These are phyloP conservation scores for Suillus occidentalis DNA, from an alignment of 768 basidiomycete genomes.

Conservation along the genomic window DNA sequence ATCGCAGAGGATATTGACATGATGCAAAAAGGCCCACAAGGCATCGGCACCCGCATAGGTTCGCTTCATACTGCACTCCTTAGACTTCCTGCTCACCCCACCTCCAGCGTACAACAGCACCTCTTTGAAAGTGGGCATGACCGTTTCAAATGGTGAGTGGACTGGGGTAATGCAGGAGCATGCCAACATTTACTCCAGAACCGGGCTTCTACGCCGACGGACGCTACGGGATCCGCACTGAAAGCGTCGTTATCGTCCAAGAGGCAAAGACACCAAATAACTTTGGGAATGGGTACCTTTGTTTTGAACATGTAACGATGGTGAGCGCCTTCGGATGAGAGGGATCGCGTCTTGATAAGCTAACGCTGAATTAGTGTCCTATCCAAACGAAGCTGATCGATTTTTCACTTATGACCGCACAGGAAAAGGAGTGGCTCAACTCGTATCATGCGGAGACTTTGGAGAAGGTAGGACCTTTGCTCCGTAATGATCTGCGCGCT, in stretches of 20 bases:
- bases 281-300: conserved; percentile 83
- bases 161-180: background rate
- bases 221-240: conserved; percentile 88
- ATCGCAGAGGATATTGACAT: conserved; percentile 6
- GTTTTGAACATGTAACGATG: conserved; percentile 86
- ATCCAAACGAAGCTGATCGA: conserved; percentile 87
- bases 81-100: background rate
- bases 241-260: conserved; percentile 81
- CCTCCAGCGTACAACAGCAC: conserved; percentile 63
- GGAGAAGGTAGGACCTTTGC: conserved; percentile 70
- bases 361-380: conserved; percentile 52
- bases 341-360: background rate
- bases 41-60: conserved; percentile 48
- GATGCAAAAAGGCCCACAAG: conserved; percentile 49
- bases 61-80: conserved; percentile 7
- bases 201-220: conserved; percentile 94
- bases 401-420: conserved; percentile 50
- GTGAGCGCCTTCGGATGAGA: conserved; percentile 42
- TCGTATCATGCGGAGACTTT: conserved; percentile 76
- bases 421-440: conserved; percentile 84
- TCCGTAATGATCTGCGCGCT: conserved; percentile 61
- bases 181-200: conserved; percentile 40
- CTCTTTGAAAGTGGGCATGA: conserved; percentile 81
- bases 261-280: conserved; percentile 69
- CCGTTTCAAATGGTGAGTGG: conserved; percentile 74